A percentile compares a stretch with the other conserved stretches of the same genome.
Evolutionary conservation across 257 asterid genomes (phyloP).

Genomic region (Euphrasia confusa): DNA sequence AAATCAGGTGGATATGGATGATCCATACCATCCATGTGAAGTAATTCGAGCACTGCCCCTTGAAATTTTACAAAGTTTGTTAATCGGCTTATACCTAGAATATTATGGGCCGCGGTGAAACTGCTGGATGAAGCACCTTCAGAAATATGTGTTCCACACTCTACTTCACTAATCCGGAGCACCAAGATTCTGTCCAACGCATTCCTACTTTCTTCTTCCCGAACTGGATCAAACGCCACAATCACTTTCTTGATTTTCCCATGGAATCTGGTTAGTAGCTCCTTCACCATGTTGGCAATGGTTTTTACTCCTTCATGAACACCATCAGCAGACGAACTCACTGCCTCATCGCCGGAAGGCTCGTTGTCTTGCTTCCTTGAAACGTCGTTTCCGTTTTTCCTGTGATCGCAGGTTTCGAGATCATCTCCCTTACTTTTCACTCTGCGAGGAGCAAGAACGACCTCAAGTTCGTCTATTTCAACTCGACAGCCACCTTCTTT

Average conservation of each 20-base stretch:
- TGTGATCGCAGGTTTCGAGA: slow-evolving; percentile 33
- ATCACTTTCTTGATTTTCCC: slow-evolving; percentile 68
- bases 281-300: slow-evolving; percentile 90
- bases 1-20: slow-evolving; percentile 36
- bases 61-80: slow-evolving; percentile 67
- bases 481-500: slow-evolving; percentile 78
- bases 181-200: slow-evolving; percentile 61
- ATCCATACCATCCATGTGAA: slow-evolving; percentile 49
- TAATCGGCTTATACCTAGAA: slow-evolving; percentile 75
- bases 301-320: slow-evolving; percentile 99
- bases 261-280: slow-evolving; percentile 83
- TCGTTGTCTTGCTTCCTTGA: slow-evolving; percentile 42
- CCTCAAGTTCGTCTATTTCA: slow-evolving; percentile 87
- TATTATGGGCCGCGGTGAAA: slow-evolving; percentile 35
- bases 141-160: slow-evolving; percentile 75
- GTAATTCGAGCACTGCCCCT: slow-evolving; percentile 81
- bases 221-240: slow-evolving; percentile 79
- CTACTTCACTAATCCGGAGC: slow-evolving; percentile 75
- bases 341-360: slow-evolving; percentile 27
- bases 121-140: slow-evolving; percentile 54
- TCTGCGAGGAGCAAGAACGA: slow-evolving; percentile 65
- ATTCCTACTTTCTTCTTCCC: slow-evolving; percentile 40
- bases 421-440: slow-evolving; percentile 37
- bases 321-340: slow-evolving; percentile 54
- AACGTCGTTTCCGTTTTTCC: slow-evolving; percentile 28